phyloP scores from a whole-genome alignment of 352 stramenopile species.

The Globisporangium parvum region DNA sequence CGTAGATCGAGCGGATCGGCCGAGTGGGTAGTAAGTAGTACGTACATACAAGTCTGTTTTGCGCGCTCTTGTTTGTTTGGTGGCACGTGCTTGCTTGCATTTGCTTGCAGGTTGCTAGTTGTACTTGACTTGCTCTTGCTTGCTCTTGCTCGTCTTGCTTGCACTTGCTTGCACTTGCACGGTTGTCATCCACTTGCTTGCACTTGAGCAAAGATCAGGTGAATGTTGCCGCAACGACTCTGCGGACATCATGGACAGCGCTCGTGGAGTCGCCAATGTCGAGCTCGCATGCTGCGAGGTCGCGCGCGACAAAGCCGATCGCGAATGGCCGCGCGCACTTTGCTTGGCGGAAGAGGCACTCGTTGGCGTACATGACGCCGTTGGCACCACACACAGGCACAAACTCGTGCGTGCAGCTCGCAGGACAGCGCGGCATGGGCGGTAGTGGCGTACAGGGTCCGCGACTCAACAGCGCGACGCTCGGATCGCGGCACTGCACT shows the following conservation, averaged over 20 bases:
- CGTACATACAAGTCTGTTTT: no score
- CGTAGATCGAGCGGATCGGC: no score
- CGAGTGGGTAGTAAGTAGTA: no score
- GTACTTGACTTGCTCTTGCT: not conserved
- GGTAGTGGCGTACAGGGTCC: conserved; percentile 20
- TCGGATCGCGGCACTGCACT: conserved; percentile 21
- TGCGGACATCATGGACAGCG: conserved; percentile 4
- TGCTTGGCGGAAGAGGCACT: conserved; percentile 45
- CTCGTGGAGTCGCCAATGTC: conserved; percentile 13
- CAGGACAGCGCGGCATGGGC: conserved; percentile 24
- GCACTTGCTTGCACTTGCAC: not conserved
- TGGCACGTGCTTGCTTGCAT: no score
- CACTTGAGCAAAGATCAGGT: not conserved
- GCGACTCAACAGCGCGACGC: conserved; percentile 17
- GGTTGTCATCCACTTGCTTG: not conserved
- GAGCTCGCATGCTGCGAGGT: conserved; percentile 20
- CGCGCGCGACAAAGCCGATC: conserved; percentile 10
- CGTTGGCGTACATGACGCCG: conserved; percentile 44
- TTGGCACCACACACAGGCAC: conserved; percentile 43
- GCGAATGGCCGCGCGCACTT: conserved; percentile 26
- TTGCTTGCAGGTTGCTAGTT: not conserved
- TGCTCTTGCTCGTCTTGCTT: not conserved
- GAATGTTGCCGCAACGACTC: conserved; percentile 11
- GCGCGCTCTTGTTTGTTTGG: no score
- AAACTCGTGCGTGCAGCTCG: conserved; percentile 30